Evolutionary conservation across 225 moss, liverwort and hornwort genomes (phyloP).

Genomic region (Bryum argenteum): DNA sequence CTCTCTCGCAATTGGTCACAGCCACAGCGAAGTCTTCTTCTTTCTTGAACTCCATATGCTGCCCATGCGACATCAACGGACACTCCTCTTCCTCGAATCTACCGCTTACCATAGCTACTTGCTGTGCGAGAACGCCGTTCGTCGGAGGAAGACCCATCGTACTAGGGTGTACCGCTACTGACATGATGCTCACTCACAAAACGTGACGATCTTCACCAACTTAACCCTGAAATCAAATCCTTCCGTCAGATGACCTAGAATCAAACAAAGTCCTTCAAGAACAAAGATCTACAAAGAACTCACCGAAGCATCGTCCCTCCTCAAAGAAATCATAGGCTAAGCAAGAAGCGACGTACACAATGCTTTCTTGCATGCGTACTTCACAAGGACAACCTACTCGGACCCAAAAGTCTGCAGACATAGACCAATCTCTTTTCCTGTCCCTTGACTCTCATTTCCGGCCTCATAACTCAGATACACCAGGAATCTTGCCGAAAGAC

Average conservation of each 20-base stretch:
- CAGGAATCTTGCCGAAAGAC: too few species aligned
- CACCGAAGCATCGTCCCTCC: too few species aligned
- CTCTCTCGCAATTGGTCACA: constrained; percentile 52
- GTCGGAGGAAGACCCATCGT: constrained; percentile 34
- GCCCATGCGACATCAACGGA: constrained; percentile 46
- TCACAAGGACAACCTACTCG: constrained; percentile 11
- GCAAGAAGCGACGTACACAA: constrained; percentile 8
- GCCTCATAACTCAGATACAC: too few species aligned
- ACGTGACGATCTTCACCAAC: constrained; percentile 6
- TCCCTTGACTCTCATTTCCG: too few species aligned
- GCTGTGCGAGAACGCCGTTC: constrained; percentile 36
- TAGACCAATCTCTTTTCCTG: not conserved
- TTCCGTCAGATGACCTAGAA: not conserved
- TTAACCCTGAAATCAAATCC: constrained; percentile 15
- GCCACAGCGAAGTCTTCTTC: constrained; percentile 49
- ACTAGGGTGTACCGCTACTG: constrained; percentile 29
- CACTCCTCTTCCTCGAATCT: constrained; percentile 19
- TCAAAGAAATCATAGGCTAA: constrained; percentile 21
- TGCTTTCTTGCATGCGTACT: constrained; percentile 12
- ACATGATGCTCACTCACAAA: constrained; percentile 20
- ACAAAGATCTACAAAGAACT: too few species aligned
- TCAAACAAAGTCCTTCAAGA: too few species aligned
- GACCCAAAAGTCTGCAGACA: constrained; percentile 27
- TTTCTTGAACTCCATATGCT: constrained; percentile 38
- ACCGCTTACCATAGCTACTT: constrained; percentile 21